Evolutionary conservation across 306 rosid genomes (phyloP), one percentile per base, ranked within the genome.

Genomic region (Calophaca sinica): DNA sequence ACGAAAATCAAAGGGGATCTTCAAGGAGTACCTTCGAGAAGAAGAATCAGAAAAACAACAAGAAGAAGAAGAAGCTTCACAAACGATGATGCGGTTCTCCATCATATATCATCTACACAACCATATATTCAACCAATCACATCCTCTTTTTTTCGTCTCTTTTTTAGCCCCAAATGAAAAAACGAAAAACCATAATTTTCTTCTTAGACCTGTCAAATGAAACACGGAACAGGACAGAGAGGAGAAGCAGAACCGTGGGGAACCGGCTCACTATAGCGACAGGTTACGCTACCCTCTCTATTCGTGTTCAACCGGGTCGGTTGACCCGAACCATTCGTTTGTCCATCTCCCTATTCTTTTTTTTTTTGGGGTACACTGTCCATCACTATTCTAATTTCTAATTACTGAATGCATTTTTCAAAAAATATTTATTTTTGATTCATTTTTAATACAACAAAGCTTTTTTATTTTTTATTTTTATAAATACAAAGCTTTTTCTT

Each of bases 1-100:
- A 10, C 59, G 73, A 68, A 48, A 68, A 70, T 51, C 70, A 26
- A 60, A 73, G 2, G 67, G 78, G 70, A 74, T 48, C 70, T 74
- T 61, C 39, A 49, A 62, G 29, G 71, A 74, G 62, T 74, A 74
- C 79, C 79, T 74, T 53, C 26, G 48, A 26, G 52, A 33, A 73
- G 28, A 60, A 49, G 68, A 68, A 73, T 73, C 35, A 36, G 54
- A 73, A 46, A 58, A 57, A 41, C 29, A 29, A 72, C 29, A 29
- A 72, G 69, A 73, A 45, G 76, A 73, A 45, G 76, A 55, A 14
- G 45, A 6, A 7, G 9, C 42, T 67, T 29, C 13, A 42, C 31
- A 74, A 29, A 13, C 52, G 78, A 62, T 61, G 51, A 63, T 33
- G 78, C 70, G 39, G 13, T 71, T 61, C 77, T 59, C 36, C 71